Conservation (phyloP, 225 moss, liverwort and hornwort genomes). For the Climacium dendroides region DNA sequence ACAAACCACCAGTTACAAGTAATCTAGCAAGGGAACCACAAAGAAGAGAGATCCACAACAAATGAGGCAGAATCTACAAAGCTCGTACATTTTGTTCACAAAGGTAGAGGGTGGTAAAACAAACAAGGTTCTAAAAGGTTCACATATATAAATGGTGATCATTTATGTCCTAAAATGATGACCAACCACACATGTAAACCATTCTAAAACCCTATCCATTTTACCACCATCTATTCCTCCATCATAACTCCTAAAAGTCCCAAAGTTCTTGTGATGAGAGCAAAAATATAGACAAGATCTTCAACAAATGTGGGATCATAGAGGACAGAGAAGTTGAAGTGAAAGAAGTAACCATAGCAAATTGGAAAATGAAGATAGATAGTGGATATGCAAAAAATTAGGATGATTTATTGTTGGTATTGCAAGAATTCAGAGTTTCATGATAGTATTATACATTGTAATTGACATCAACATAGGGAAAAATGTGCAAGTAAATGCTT, state of each 20-base stretch:
- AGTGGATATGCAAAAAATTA: background rate
- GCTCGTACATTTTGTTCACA: background rate
- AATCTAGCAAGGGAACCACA: no score
- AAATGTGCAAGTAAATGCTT: no score
- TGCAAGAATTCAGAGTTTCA: background rate
- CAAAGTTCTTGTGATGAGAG: fast-evolving
- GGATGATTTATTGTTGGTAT: background rate
- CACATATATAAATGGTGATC: background rate
- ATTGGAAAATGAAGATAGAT: background rate
- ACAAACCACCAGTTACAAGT: no score
- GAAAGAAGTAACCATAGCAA: background rate
- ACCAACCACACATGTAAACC: no score
- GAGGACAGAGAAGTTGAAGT: background rate
- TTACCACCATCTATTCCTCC: background rate
- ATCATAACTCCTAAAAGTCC: background rate
- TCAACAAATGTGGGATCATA: background rate
- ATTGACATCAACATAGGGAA: no score
- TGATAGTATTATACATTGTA: no score
- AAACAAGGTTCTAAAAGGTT: background rate
- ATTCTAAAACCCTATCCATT: background rate
- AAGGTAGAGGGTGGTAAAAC: background rate
- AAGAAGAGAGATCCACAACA: no score
- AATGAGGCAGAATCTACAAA: background rate
- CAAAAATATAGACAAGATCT: background rate
- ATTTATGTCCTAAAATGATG: background rate